A percentile compares a stretch with the other conserved stretches of the same genome.
Evolutionary conservation across 2,329 filamentous ascomycete genomes (phyloP).

Genomic region (Penicillium digitatum): DNA sequence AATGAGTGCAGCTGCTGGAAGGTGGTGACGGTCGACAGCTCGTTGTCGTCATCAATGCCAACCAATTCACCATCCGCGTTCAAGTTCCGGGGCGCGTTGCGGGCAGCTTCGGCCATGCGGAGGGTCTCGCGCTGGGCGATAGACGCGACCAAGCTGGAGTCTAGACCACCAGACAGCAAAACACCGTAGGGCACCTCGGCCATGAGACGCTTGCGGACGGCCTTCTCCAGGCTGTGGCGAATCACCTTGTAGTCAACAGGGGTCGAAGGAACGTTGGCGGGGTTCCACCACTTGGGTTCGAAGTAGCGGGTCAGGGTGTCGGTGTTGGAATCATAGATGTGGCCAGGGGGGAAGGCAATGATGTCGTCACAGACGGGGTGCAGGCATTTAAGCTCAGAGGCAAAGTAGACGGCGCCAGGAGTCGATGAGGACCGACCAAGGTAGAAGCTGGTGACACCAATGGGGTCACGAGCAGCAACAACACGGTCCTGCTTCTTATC

Average conservation of each 20-base stretch:
- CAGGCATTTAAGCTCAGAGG: constrained; percentile 92
- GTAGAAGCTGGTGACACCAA: constrained; percentile 96
- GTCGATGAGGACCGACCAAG: constrained; percentile 84
- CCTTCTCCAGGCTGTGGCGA: constrained; percentile 77
- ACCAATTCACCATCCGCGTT: constrained; percentile 63
- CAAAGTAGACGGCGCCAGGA: constrained; percentile 86
- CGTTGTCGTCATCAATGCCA: constrained; percentile 89
- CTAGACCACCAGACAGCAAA: constrained; percentile 86
- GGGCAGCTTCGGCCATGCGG: constrained; percentile 63
- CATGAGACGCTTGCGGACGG: constrained; percentile 96
- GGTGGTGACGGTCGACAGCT: constrained; percentile 82
- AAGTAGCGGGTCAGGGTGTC: constrained; percentile 82
- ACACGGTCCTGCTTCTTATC: constrained; percentile 92
- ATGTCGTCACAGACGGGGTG: constrained; percentile 94
- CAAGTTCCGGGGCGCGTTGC: constrained; percentile 40
- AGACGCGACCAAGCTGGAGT: constrained; percentile 90
- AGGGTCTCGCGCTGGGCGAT: constrained; percentile 93
- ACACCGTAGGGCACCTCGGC: constrained; percentile 98
- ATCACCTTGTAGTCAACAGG: constrained; percentile 81
- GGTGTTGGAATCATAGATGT: constrained; percentile 93
- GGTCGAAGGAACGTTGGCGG: constrained; percentile 68
- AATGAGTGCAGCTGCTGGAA: constrained; percentile 97
- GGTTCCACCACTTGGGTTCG: constrained; percentile 88
- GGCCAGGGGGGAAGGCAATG: constrained; percentile 87
- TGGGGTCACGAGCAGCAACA: constrained; percentile 90